Percentiles rank a stretch among this genome's conserved stretches.
Conservation (phyloP, 768 basidiomycete genomes). For the Tricholoma hemisulphureum region DNA sequence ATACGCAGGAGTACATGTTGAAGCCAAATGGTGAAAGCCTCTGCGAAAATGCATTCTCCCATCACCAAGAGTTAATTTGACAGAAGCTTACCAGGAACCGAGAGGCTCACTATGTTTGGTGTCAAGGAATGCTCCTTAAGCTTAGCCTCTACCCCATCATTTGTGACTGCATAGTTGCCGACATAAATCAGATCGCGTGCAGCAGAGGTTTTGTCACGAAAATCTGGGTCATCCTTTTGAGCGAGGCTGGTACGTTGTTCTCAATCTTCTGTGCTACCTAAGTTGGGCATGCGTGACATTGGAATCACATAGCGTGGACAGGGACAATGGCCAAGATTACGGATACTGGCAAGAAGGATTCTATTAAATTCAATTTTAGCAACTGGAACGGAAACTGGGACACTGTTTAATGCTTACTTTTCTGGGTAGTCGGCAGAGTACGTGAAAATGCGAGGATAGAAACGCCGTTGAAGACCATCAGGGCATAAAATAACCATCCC, state of each 20-base stretch:
- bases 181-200: slow-evolving; percentile 27
- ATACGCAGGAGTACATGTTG: neutral
- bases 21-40: neutral
- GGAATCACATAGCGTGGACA: slow-evolving; percentile 18
- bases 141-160: no score
- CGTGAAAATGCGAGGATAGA: slow-evolving; percentile 28
- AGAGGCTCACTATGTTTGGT: neutral
- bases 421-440: slow-evolving; percentile 34
- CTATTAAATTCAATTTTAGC: slow-evolving; percentile 7
- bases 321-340: slow-evolving; percentile 16
- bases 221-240: slow-evolving; percentile 7
- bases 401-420: slow-evolving; percentile 17
- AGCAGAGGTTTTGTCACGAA: slow-evolving; percentile 6
- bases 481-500: slow-evolving; percentile 22
- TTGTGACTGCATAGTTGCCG: neutral
- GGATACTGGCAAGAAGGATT: slow-evolving; percentile 19
- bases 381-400: neutral
- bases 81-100: neutral
- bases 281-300: slow-evolving; percentile 3
- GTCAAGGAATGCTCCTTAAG: no score
- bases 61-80: no score
- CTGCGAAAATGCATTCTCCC: neutral
- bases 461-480: slow-evolving; percentile 20
- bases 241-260: neutral
- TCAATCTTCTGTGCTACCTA: slow-evolving; percentile 10